Evolutionary conservation across 78 protist genomes (phyloP).

Genomic region (Polysphondylium violaceum): DNA sequence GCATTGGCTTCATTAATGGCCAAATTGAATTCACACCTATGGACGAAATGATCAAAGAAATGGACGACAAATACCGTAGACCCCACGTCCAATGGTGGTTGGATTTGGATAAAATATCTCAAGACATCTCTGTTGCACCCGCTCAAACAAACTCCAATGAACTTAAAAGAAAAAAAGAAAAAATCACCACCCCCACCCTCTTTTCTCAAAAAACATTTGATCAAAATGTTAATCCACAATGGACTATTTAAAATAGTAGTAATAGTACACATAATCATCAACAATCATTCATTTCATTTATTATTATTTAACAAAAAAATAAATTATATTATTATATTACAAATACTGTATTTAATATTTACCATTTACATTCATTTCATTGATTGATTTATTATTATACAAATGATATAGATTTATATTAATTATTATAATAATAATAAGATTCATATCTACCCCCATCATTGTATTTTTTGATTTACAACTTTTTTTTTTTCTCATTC

Average conservation of each 20-base stretch:
- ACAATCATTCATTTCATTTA: too few species aligned
- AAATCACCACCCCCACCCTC: not conserved
- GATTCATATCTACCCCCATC: too few species aligned
- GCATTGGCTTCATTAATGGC: slow-evolving; percentile 61
- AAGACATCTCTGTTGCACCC: slow-evolving; percentile 35
- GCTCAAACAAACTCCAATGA: not conserved
- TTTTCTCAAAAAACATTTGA: slow-evolving; percentile 26
- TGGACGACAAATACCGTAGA: slow-evolving; percentile 36
- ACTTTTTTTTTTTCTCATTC: too few species aligned
- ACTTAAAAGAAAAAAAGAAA: not conserved
- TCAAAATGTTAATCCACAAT: slow-evolving; percentile 53
- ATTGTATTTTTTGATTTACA: too few species aligned
- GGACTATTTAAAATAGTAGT: slow-evolving; percentile 9
- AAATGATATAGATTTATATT: too few species aligned
- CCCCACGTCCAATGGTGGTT: slow-evolving; percentile 70
- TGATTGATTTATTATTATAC: too few species aligned
- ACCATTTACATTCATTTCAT: too few species aligned
- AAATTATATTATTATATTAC: too few species aligned
- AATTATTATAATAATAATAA: too few species aligned
- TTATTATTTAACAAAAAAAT: too few species aligned
- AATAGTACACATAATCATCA: too few species aligned
- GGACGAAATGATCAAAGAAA: slow-evolving; percentile 21
- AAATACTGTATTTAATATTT: too few species aligned
- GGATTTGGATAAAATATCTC: slow-evolving; percentile 21
- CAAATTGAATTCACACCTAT: slow-evolving; percentile 15